A percentile compares a stretch with the other conserved stretches of the same genome.
Evolutionary conservation across 202 grass and related monocot genomes (phyloP).

Genomic region (Sporobolus alterniflorus): DNA sequence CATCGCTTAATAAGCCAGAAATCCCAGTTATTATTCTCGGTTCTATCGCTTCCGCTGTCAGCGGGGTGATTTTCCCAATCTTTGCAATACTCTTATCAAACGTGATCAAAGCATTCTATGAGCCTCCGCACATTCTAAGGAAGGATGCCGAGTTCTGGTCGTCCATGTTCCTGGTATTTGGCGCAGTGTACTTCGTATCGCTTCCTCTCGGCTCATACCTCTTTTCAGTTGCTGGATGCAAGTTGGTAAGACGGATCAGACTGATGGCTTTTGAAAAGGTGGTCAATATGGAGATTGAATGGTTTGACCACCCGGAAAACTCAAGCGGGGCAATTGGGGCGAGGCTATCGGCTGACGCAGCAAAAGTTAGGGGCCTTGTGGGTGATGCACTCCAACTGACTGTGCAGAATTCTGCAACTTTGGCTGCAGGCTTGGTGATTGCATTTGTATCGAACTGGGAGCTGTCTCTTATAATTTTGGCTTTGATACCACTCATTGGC

Average conservation of each 20-base stretch:
- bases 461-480: constrained; percentile 85
- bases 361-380: constrained; percentile 82
- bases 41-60: constrained; percentile 67
- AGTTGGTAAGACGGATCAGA: constrained; percentile 74
- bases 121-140: constrained; percentile 51
- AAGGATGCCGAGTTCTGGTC: constrained; percentile 81
- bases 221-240: constrained; percentile 80
- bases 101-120: constrained; percentile 76
- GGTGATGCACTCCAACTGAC: constrained; percentile 78
- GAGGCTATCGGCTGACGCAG: constrained; percentile 83
- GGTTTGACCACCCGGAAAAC: constrained; percentile 84
- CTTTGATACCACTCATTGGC: constrained; percentile 84
- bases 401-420: constrained; percentile 77
- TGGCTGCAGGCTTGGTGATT: constrained; percentile 79
- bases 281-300: constrained; percentile 84
- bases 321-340: constrained; percentile 86
- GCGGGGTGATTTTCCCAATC: constrained; percentile 80
- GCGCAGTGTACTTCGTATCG: constrained; percentile 66
- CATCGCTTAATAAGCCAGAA: constrained; percentile 76
- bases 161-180: constrained; percentile 81
- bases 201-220: constrained; percentile 71
- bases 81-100: constrained; percentile 72
- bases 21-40: constrained; percentile 73
- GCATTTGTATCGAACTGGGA: constrained; percentile 87
- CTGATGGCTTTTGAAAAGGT: constrained; percentile 80